Evolutionary conservation across 2,329 filamentous ascomycete species (phyloP).

Genomic region (Paraphoma chrysanthemicola): DNA sequence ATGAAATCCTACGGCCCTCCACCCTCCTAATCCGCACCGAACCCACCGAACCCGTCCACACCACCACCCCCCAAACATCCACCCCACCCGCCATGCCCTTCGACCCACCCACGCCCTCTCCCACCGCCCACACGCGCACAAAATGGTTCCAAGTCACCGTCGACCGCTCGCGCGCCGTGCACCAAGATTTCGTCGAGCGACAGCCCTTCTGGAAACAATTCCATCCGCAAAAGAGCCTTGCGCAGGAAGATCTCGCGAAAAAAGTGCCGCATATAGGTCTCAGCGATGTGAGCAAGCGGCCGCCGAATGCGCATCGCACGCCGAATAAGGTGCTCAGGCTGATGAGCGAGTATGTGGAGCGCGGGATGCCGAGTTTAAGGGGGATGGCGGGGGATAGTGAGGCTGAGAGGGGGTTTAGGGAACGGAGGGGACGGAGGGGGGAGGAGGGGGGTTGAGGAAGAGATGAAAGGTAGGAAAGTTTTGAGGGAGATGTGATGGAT

Average conservation of each 20-base stretch:
- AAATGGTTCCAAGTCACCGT: conserved; percentile 52
- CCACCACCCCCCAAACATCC: neutral
- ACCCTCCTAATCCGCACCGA: conserved; percentile 23
- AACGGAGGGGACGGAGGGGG: neutral
- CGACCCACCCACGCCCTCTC: conserved; percentile 11
- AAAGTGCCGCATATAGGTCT: conserved; percentile 50
- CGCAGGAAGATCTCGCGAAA: conserved; percentile 48
- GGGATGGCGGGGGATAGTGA: conserved; percentile 36
- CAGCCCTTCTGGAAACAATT: conserved; percentile 45
- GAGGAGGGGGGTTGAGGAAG: neutral
- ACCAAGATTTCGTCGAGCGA: conserved; percentile 51
- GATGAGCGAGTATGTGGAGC: conserved; percentile 29
- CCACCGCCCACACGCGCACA: conserved; percentile 11
- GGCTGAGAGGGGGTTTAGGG: conserved; percentile 6
- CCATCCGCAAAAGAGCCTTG: conserved; percentile 37
- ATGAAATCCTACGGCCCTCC: conserved; percentile 41
- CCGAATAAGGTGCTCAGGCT: conserved; percentile 36
- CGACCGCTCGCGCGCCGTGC: conserved; percentile 47
- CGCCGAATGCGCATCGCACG: conserved; percentile 42
- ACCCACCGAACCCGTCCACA: conserved; percentile 6
- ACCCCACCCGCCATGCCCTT: conserved; percentile 32
- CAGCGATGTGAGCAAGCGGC: conserved; percentile 49
- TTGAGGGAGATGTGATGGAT: neutral
- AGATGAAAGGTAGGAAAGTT: no score
- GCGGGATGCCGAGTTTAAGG: conserved; percentile 40